Evolutionary conservation across 1,284 basidiomycete genomes (phyloP), one percentile per base, ranked within the genome.

Genomic region (Rhodofomes roseus): DNA sequence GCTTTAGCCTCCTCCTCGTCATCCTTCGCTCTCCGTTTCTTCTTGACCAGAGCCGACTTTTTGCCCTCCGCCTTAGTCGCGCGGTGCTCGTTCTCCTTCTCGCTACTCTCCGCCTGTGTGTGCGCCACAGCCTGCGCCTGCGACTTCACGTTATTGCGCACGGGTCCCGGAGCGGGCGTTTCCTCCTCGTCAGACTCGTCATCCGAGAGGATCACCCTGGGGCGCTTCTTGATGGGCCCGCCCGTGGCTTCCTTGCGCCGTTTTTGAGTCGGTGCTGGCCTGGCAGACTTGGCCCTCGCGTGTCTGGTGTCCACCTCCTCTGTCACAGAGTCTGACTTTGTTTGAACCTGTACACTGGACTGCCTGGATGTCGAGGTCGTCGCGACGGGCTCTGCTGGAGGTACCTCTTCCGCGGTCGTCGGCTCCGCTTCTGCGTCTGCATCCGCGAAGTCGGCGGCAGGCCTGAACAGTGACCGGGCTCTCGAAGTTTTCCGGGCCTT

Each of bases 201-300:
- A 46, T 66, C 65, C 31, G 65, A 66, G 50, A 63, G 51, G 8
- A 64, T 55, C 7, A 63, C 59, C 22, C 59, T 54, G 4, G 56
- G 57, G 37, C 65, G 60, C 37, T 62, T 66, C 61, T 57, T 64
- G 39, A 48, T 46, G 20, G 56, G 56, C 25, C 37, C 56, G 8
- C 34, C 23, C 20, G 46, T n/a, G 4, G 25, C 25, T 2, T 51
- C 23, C 36, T 51, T 51, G 1, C 36, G 31, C 12, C 46, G 55
- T 22, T 56, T 40, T 1, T 23, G 54, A 25, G 27, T 14, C 36
- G 12, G 50, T 3, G 34, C 29, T 36, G 34, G 31, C 16, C 22
- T 36, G 8, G 31, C 18, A 14, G 22, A 16, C 22, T 22, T 52
- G 29, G 50, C 29, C 36, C 29, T 52, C 29, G 29, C 27, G n/a